A percentile compares a stretch with the other conserved stretches of the same genome.
Conservation (phyloP, 352 stramenopile species). For the Phytopythium litorale region DNA sequence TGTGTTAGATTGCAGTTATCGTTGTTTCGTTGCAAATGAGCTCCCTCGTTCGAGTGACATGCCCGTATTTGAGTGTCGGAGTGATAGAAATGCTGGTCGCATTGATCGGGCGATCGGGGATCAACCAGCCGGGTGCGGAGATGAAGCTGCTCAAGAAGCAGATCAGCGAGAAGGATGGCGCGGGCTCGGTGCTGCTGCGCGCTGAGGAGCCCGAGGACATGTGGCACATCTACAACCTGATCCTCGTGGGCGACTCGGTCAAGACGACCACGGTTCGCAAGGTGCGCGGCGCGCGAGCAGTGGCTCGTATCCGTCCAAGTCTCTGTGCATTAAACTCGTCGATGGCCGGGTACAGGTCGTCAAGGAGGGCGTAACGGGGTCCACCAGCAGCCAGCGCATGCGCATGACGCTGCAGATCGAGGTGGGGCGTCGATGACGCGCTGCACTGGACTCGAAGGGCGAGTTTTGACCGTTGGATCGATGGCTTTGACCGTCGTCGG, state of each 20-base stretch:
- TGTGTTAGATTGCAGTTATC: neutral
- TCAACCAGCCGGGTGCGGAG: neutral
- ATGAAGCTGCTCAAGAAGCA: slow-evolving; percentile 93
- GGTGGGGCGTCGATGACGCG: slow-evolving; percentile 18
- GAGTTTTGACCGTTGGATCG: neutral
- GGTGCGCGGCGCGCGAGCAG: slow-evolving; percentile 34
- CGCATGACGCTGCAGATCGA: slow-evolving; percentile 95
- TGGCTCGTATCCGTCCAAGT: too few relatives aligned
- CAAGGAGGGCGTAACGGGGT: slow-evolving; percentile 94
- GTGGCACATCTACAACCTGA: slow-evolving; percentile 99
- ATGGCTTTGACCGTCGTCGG: neutral
- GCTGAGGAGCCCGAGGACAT: slow-evolving; percentile 97
- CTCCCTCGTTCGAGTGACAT: neutral
- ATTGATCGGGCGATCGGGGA: neutral
- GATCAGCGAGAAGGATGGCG: slow-evolving; percentile 95
- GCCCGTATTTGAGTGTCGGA: neutral
- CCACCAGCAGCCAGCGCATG: slow-evolving; percentile 93
- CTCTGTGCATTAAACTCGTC: neutral
- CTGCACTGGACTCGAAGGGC: neutral
- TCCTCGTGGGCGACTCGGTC: slow-evolving; percentile 92
- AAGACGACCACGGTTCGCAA: slow-evolving; percentile 97
- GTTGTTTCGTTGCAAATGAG: neutral
- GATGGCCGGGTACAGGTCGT: slow-evolving; percentile 58
- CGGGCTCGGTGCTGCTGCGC: slow-evolving; percentile 88
- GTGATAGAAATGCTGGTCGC: neutral